A percentile compares a stretch with the other conserved stretches of the same genome.
Conservation (phyloP, 2,329 filamentous ascomycete species). For the Aspergillus nomiae region DNA sequence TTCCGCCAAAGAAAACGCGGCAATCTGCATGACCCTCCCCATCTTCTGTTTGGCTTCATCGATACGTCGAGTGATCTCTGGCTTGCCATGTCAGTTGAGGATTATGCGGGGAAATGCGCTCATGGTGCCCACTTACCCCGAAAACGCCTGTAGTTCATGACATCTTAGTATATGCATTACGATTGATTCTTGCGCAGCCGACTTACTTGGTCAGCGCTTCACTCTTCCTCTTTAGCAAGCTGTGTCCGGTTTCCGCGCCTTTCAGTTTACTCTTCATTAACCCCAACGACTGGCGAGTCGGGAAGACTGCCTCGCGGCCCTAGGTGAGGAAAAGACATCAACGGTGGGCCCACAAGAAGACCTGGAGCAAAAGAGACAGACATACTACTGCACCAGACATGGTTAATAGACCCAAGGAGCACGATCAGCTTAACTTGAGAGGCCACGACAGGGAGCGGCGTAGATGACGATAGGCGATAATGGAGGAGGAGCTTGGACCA, state of each 20-base stretch:
- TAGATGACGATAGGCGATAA: conserved; percentile 34
- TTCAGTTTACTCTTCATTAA: conserved; percentile 99
- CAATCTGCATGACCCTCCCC: conserved; percentile 98
- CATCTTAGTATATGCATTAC: not conserved
- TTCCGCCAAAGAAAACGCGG: conserved; percentile 94
- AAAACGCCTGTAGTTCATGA: conserved; percentile 65
- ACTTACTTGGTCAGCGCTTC: conserved; percentile 93
- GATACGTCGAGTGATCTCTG: conserved; percentile 94
- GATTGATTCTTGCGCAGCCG: not conserved
- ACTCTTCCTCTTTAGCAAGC: conserved; percentile 93
- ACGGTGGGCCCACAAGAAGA: not conserved
- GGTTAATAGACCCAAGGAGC: conserved; percentile 15
- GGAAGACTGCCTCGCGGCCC: conserved; percentile 96
- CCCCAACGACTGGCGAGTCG: conserved; percentile 93
- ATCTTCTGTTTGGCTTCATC: conserved; percentile 99
- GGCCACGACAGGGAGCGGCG: conserved; percentile 18
- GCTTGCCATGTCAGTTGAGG: conserved; percentile 28
- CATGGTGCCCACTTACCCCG: conserved; percentile 63
- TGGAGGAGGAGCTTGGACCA: conserved; percentile 25
- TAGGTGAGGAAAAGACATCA: conserved; percentile 41
- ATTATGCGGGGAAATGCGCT: conserved; percentile 24
- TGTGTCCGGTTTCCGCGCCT: conserved; percentile 87
- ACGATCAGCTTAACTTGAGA: conserved; percentile 10
- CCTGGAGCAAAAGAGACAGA: not conserved
- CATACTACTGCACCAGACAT: conserved; percentile 40